Base-by-base conservation (phyloP, 1,139 yeast genomes). In the Dujonia santamariae region DNA sequence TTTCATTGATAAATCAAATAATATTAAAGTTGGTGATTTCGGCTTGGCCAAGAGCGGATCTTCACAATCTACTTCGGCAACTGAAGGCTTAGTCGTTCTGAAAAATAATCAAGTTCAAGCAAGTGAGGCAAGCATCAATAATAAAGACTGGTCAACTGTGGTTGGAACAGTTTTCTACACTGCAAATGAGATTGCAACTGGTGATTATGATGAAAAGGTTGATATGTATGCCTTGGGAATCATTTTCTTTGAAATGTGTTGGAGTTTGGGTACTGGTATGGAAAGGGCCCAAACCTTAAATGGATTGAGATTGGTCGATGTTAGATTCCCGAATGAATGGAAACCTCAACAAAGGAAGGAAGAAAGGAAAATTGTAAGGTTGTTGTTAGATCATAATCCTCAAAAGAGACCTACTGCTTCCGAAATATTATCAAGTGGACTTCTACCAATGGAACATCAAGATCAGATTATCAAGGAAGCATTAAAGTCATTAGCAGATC, bases 141-240 rank as follows among this genome's bases (percentile, higher is more conserved):
- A 75, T n/a, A 94, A 82, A 26, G 96, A 90, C 45, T 62, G 90
- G 40, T 88, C 97, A 0, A 85, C 96, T 0, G 90, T 87, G 21
- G 88, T 92, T 23, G 98, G 98, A 3, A 94, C 99, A 0, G 80
- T 94, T 0, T 71, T 92, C 30, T 94, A 94, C 52, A 94, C 92
- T 35, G 98, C 98, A 0, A 78, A 79, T 19, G 99, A 94, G 52
- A 94, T 90, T 1, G 66, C 85, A 5, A 68, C 78, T 12, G 95
- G 94, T 2, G 67, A 75, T 18, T 92, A 92, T 53, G 83, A 88
- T 51, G 95, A 85, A 43, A 92, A 92, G 47, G 95, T 92, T 17
- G 98, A 94, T 54, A 83, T 94, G 86, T 94, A 88, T 54, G 88
- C 98, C 0, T 61, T 94, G 34, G 98, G 98, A 4, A 78, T 94